Percentiles rank a stretch among this genome's conserved stretches.
Evolutionary conservation across 129 eudicot species (phyloP).

Genomic region (Flaveria linearis): DNA sequence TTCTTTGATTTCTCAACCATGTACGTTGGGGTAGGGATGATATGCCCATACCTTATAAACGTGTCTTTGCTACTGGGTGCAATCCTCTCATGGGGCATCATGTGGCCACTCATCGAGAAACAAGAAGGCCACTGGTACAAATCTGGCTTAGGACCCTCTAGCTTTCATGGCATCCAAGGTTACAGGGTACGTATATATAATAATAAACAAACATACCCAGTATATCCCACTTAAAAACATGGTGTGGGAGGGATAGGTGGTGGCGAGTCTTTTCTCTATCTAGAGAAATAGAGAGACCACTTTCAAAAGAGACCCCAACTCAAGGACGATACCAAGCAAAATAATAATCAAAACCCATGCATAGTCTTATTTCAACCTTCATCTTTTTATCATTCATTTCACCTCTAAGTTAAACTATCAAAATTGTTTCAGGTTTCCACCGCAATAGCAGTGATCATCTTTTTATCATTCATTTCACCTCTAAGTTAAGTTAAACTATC

Average conservation of each 20-base stretch:
- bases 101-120: constrained; percentile 60
- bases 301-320: no score
- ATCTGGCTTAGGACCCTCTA: constrained; percentile 32
- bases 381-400: background rate
- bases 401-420: background rate
- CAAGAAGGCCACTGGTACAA: constrained; percentile 58
- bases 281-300: no score
- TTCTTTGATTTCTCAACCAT: constrained; percentile 57
- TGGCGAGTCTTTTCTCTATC: no score
- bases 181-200: constrained; percentile 41
- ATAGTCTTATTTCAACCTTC: background rate
- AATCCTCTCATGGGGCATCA: constrained; percentile 61
- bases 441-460: constrained; percentile 57
- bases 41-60: constrained; percentile 62
- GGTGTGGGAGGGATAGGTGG: no score
- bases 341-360: background rate
- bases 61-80: constrained; percentile 60
- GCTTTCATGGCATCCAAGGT: constrained; percentile 67
- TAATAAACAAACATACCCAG: no score
- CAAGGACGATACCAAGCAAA: no score
- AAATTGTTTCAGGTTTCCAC: constrained; percentile 50
- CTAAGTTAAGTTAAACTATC: no score
- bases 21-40: constrained; percentile 38
- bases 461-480: no score
- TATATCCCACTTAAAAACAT: no score